Conservation (phyloP, 805 yeast genomes). For the Torulaspora franciscae region DNA sequence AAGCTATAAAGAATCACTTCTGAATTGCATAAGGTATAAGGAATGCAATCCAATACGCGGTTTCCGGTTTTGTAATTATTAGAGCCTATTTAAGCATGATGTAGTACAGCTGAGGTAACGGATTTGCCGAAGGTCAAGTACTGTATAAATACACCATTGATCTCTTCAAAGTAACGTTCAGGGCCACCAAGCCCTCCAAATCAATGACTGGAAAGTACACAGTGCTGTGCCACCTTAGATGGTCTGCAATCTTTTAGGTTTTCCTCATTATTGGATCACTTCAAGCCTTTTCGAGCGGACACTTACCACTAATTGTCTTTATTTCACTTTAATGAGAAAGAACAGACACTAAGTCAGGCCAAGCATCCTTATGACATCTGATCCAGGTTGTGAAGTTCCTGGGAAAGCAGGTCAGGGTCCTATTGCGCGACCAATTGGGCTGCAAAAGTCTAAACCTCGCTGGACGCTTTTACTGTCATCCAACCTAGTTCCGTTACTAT, state of each 20-base stretch:
- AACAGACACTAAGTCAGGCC: not conserved
- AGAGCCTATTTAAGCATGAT: not conserved
- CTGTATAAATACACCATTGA: too few species aligned
- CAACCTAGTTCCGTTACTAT: slow-evolving; percentile 40
- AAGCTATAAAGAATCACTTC: slow-evolving; percentile 46
- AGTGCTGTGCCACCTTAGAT: too few species aligned
- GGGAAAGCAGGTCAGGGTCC: not conserved
- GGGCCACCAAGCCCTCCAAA: too few species aligned
- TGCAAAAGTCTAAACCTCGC: not conserved
- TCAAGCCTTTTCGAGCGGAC: too few species aligned
- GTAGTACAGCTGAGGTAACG: not conserved
- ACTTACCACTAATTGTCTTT: too few species aligned
- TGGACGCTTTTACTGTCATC: not conserved
- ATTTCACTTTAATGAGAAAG: too few species aligned
- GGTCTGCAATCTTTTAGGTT: too few species aligned
- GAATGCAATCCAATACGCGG: slow-evolving; percentile 53
- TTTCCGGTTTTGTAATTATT: slow-evolving; percentile 31
- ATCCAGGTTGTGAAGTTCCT: not conserved
- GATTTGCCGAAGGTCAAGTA: too few species aligned
- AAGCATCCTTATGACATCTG: not conserved
- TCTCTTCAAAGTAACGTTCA: too few species aligned
- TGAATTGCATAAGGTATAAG: slow-evolving; percentile 63
- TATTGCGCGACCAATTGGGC: not conserved
- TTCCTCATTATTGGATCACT: too few species aligned
- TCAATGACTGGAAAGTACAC: too few species aligned